phyloP scores from a whole-genome alignment of 805 yeast species.

The Saturnispora bothae region DNA sequence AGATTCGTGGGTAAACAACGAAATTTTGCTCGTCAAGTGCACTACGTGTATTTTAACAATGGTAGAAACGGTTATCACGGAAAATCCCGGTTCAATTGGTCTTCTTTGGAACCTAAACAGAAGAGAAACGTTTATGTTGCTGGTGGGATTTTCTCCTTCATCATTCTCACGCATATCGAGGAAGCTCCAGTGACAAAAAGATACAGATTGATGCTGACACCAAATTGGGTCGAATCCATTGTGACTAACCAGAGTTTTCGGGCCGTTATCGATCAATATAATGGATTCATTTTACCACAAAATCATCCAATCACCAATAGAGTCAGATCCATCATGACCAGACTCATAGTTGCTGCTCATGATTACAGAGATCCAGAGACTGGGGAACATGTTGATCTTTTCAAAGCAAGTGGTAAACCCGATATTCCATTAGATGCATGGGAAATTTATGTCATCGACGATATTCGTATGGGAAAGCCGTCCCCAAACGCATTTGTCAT shows the following conservation, averaged over 20 bases:
- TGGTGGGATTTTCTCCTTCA: constrained; percentile 15
- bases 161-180: constrained; percentile 48
- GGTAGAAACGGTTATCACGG: constrained; percentile 7
- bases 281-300: constrained; percentile 45
- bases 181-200: constrained; percentile 77
- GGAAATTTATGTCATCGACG: constrained; percentile 72
- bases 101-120: constrained; percentile 9
- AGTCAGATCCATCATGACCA: constrained; percentile 53
- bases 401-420: constrained; percentile 17
- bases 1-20: neutral
- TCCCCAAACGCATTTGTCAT: constrained; percentile 97
- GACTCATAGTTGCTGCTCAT: constrained; percentile 50
- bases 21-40: neutral
- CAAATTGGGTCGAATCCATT: constrained; percentile 49
- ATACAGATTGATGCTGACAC: constrained; percentile 59
- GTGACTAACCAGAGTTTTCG: constrained; percentile 57
- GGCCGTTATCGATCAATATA: constrained; percentile 47
- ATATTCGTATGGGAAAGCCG: constrained; percentile 37
- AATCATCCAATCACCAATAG: constrained; percentile 47
- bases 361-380: constrained; percentile 28
- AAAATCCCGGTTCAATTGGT: constrained; percentile 5
- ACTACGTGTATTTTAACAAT: neutral
- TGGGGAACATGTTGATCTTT: constrained; percentile 20
- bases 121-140: constrained; percentile 9
- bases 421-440: constrained; percentile 38